Conservation (phyloP, 2,329 filamentous ascomycete species). For the Phialophora tarda region DNA sequence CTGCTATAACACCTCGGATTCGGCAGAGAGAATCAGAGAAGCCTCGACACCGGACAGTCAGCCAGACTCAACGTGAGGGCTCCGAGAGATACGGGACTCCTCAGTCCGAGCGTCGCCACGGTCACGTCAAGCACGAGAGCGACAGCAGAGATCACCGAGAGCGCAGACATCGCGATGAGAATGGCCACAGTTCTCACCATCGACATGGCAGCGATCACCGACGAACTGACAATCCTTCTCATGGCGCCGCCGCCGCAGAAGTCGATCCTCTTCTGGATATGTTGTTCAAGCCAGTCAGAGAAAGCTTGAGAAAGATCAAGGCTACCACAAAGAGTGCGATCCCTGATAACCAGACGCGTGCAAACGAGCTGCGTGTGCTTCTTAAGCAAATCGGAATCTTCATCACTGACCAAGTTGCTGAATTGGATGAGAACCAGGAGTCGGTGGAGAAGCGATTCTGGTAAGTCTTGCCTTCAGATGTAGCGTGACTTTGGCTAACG, state of each 20-base stretch:
- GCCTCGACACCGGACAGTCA: conserved; percentile 49
- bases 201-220: conserved; percentile 39
- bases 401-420: conserved; percentile 46
- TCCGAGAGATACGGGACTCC: conserved; percentile 53
- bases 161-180: conserved; percentile 39
- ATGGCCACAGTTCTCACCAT: conserved; percentile 37
- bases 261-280: conserved; percentile 51
- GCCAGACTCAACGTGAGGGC: conserved; percentile 50
- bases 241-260: conserved; percentile 44
- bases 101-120: conserved; percentile 47
- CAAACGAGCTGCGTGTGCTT: conserved; percentile 50
- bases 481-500: conserved; percentile 39
- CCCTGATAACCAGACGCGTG: conserved; percentile 52
- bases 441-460: conserved; percentile 53
- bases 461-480: conserved; percentile 43
- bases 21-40: conserved; percentile 51
- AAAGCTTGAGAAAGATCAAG: conserved; percentile 51
- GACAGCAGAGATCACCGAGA: conserved; percentile 39
- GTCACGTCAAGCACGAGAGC: conserved; percentile 43
- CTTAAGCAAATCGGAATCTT: conserved; percentile 55
- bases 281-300: conserved; percentile 55
- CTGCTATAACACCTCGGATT: conserved; percentile 51
- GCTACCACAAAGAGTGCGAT: conserved; percentile 54
- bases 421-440: conserved; percentile 48
- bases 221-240: conserved; percentile 47